A percentile compares a stretch with the other conserved stretches of the same genome.
Evolutionary conservation across 257 asterid species (phyloP).

Genomic region (Parsonsia alboflavescens): DNA sequence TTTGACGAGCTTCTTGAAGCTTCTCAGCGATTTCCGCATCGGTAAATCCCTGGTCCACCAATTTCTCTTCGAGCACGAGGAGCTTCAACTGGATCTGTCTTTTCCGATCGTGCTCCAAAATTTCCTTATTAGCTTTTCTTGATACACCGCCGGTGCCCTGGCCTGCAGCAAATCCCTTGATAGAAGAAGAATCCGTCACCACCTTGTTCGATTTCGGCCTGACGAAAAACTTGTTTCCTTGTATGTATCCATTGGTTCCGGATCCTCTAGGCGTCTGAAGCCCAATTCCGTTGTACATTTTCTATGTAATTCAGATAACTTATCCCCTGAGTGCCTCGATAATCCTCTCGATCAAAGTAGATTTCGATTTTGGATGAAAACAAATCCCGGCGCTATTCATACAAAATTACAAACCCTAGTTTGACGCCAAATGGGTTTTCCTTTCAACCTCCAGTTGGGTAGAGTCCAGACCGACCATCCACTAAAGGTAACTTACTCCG

Average conservation of each 20-base stretch:
- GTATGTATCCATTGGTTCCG: slow-evolving; percentile 87
- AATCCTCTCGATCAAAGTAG: background rate
- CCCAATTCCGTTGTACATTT: slow-evolving; percentile 92
- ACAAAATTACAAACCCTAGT: no score
- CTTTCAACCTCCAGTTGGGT: no score
- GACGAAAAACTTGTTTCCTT: slow-evolving; percentile 67
- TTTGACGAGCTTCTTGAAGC: slow-evolving; percentile 54
- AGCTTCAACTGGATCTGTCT: slow-evolving; percentile 83
- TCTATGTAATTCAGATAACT: background rate
- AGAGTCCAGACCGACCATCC: no score
- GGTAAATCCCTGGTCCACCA: slow-evolving; percentile 68
- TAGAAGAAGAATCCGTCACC: slow-evolving; percentile 34
- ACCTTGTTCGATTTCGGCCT: slow-evolving; percentile 51
- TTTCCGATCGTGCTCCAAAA: slow-evolving; percentile 91
- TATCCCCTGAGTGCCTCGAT: background rate
- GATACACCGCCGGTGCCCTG: slow-evolving; percentile 70
- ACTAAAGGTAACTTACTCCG: no score
- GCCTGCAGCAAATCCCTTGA: slow-evolving; percentile 54
- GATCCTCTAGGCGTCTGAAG: slow-evolving; percentile 87
- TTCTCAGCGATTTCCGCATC: slow-evolving; percentile 69
- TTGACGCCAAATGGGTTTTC: no score
- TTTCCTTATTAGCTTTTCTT: slow-evolving; percentile 59
- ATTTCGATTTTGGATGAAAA: no score
- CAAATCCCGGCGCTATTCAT: no score
- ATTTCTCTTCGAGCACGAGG: slow-evolving; percentile 64